Conservation (phyloP, 495 filamentous ascomycete genomes). For the Talaromyces trachyspermus region DNA sequence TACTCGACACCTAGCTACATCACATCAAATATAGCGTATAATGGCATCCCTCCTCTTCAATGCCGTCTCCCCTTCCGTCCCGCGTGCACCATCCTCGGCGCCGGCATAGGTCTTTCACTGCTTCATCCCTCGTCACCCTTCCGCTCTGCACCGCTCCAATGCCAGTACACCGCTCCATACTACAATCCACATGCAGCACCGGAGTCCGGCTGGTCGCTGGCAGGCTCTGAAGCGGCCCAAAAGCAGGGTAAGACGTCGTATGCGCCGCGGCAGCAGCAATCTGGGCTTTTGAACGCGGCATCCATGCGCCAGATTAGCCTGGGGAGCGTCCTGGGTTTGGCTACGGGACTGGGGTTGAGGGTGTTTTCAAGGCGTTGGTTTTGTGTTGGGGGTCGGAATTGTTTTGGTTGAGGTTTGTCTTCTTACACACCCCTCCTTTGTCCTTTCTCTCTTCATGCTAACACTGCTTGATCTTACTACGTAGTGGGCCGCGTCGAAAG, state of each 20-base stretch:
- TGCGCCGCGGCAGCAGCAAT: not conserved
- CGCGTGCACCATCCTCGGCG: constrained; percentile 20
- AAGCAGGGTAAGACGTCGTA: constrained; percentile 23
- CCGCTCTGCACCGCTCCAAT: constrained; percentile 31
- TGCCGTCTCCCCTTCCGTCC: constrained; percentile 23
- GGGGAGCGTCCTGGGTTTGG: constrained; percentile 62
- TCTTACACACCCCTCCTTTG: too few relatives aligned
- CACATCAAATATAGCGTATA: not conserved
- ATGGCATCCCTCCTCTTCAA: constrained; percentile 28
- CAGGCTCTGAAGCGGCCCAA: constrained; percentile 15
- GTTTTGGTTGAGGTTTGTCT: constrained; percentile 60
- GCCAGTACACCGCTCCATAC: constrained; percentile 28
- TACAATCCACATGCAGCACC: constrained; percentile 14
- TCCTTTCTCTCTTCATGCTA: not conserved
- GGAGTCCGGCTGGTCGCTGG: constrained; percentile 23
- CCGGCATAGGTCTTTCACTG: constrained; percentile 37
- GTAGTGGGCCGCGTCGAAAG: constrained; percentile 64
- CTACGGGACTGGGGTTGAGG: constrained; percentile 61
- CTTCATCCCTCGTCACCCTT: constrained; percentile 32
- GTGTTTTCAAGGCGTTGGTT: constrained; percentile 72
- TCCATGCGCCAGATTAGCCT: constrained; percentile 60
- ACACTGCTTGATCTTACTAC: constrained; percentile 1
- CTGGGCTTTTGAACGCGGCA: constrained; percentile 30
- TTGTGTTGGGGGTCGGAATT: constrained; percentile 64
- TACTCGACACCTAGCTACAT: too few relatives aligned